phyloP scores from a whole-genome alignment of 169 alveolate genomes.

The Fabrea salina region DNA sequence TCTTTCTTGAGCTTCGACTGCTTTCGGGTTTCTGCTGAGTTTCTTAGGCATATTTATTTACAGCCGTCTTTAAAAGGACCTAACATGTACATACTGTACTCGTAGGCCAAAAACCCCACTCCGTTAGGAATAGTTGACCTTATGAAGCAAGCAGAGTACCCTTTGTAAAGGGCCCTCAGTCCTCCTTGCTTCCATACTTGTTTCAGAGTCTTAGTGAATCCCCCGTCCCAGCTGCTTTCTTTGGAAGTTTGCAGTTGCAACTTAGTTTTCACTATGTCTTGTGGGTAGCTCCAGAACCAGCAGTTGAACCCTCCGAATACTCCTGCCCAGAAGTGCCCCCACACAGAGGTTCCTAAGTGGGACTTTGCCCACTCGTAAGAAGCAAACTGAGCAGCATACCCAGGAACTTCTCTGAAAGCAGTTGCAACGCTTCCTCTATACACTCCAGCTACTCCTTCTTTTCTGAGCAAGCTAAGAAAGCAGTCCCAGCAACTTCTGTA shows the following conservation, averaged over 20 bases:
- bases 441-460: constrained; percentile 59
- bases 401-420: constrained; percentile 55
- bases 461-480: constrained; percentile 37
- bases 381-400: constrained; percentile 76
- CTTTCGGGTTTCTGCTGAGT: constrained; percentile 19
- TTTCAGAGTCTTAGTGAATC: constrained; percentile 44
- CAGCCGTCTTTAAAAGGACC: too few species aligned
- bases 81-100: too few species aligned
- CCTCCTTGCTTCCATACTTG: constrained; percentile 43
- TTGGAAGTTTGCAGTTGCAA: constrained; percentile 39
- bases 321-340: constrained; percentile 55
- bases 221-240: constrained; percentile 58
- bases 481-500: constrained; percentile 65
- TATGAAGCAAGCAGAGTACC: constrained; percentile 68
- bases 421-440: constrained; percentile 59
- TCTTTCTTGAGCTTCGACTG: constrained; percentile 12
- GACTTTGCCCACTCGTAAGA: constrained; percentile 55
- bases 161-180: constrained; percentile 65
- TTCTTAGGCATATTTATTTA: constrained; percentile 29
- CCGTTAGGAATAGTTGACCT: constrained; percentile 70
- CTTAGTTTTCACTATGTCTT: constrained; percentile 68
- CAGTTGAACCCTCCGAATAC: constrained; percentile 70
- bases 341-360: constrained; percentile 16
- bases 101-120: constrained; percentile 71
- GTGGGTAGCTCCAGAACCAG: constrained; percentile 73